Evolutionary conservation across 352 stramenopile genomes (phyloP).

Genomic region (Halophytophthora batemanensis): DNA sequence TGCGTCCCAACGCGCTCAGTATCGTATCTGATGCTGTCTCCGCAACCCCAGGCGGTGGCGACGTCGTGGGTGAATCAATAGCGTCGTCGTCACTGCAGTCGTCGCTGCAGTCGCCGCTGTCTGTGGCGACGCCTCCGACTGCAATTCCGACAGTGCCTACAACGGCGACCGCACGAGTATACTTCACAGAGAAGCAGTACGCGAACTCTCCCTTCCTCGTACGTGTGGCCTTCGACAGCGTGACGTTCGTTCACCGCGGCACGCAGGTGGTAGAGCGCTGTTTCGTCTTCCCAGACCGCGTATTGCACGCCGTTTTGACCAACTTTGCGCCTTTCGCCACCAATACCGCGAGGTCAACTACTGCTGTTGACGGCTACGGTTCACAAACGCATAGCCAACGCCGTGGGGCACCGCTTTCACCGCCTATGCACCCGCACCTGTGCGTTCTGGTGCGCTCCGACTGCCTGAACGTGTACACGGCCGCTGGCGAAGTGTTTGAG

Average conservation of each 20-base stretch:
- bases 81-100: background rate
- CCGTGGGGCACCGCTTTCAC: constrained; percentile 11
- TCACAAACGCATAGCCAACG: background rate
- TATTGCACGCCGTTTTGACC: constrained; percentile 52
- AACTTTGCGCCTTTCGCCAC: constrained; percentile 30
- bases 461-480: constrained; percentile 65
- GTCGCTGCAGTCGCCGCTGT: background rate
- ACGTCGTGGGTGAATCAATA: background rate
- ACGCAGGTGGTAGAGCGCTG: constrained; percentile 56
- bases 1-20: constrained; percentile 21
- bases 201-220: constrained; percentile 32
- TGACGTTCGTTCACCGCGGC: constrained; percentile 53
- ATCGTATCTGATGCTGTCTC: background rate
- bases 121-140: background rate
- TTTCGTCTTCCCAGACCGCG: constrained; percentile 54
- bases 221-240: constrained; percentile 36
- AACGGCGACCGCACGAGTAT: constrained; percentile 1
- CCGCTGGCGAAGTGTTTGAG: constrained; percentile 65
- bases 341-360: background rate
- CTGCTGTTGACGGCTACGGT: background rate
- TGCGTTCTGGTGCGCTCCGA: constrained; percentile 69
- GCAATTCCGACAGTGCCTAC: background rate
- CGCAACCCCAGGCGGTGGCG: background rate
- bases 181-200: constrained; percentile 35
- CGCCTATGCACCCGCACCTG: constrained; percentile 28